A percentile compares a stretch with the other conserved stretches of the same genome.
Conservation (phyloP, 2,329 filamentous ascomycete genomes). For the Fusarium tupiense region DNA sequence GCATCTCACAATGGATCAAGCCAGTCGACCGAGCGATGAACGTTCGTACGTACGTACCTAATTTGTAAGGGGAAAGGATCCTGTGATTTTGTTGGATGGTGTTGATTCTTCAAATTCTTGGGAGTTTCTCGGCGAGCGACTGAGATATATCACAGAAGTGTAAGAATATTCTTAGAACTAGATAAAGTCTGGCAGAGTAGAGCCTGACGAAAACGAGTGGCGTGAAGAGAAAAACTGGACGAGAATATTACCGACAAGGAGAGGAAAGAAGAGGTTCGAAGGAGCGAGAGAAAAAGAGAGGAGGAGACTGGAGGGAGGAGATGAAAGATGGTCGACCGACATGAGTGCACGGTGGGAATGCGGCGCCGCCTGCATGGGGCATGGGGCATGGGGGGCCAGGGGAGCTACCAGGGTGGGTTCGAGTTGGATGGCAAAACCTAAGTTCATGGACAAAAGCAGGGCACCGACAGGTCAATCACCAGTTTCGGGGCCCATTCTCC, state of each 20-base stretch:
- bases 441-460: slow-evolving; percentile 21
- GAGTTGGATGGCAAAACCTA: slow-evolving; percentile 21
- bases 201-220: slow-evolving; percentile 51
- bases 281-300: slow-evolving; percentile 38
- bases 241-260: slow-evolving; percentile 43
- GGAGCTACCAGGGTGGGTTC: slow-evolving; percentile 19
- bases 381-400: slow-evolving; percentile 16
- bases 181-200: slow-evolving; percentile 38
- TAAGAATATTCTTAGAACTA: slow-evolving; percentile 40
- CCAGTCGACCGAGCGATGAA: slow-evolving; percentile 23
- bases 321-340: slow-evolving; percentile 40
- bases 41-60: slow-evolving; percentile 41
- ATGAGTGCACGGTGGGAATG: slow-evolving; percentile 43
- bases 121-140: slow-evolving; percentile 39
- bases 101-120: slow-evolving; percentile 26
- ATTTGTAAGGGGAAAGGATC: slow-evolving; percentile 31
- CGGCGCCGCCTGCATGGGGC: slow-evolving; percentile 33
- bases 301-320: slow-evolving; percentile 40
- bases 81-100: slow-evolving; percentile 29
- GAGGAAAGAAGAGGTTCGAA: slow-evolving; percentile 40
- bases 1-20: neutral
- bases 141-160: slow-evolving; percentile 24
- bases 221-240: slow-evolving; percentile 49
- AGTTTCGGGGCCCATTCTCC: slow-evolving; percentile 21
- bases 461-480: slow-evolving; percentile 32